A percentile compares a stretch with the other conserved stretches of the same genome.
Conservation (phyloP, 495 filamentous ascomycete species). For the Astrothelium macrocarpum region DNA sequence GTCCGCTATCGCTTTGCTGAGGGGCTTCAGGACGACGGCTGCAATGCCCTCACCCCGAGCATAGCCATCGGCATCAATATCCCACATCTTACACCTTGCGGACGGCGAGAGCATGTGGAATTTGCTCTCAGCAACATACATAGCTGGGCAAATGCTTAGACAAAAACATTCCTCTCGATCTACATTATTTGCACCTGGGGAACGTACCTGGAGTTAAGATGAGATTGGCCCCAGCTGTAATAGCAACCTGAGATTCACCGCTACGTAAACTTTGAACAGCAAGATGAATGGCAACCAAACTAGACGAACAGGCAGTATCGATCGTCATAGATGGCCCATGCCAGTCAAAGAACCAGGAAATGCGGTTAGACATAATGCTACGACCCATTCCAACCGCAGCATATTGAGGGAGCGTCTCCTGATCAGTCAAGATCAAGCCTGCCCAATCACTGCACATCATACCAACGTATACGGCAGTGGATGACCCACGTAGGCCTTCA, state of each 20-base stretch:
- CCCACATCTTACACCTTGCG: background rate
- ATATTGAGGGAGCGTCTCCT: background rate
- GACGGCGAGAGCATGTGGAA: background rate
- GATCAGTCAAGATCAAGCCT: background rate
- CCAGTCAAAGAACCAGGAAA: constrained; percentile 26
- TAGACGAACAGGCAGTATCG: constrained; percentile 35
- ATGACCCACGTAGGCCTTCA: background rate
- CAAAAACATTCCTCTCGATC: background rate
- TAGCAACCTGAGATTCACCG: constrained; percentile 35
- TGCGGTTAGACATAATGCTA: constrained; percentile 41
- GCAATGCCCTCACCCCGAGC: background rate
- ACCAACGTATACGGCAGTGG: background rate
- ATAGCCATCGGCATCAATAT: background rate
- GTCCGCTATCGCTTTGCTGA: constrained; percentile 29
- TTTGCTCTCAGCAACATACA: background rate
- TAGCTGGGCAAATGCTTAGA: background rate
- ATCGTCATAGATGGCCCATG: constrained; percentile 16
- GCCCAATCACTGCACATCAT: background rate
- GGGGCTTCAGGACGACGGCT: constrained; percentile 23
- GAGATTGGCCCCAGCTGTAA: constrained; percentile 35
- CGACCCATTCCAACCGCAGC: constrained; percentile 12
- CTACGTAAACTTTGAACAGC: constrained; percentile 35
- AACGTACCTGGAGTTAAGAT: constrained; percentile 19
- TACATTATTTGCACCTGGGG: background rate
- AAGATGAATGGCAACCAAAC: constrained; percentile 38